Conservation (phyloP, 148 eudicot species). For the Vaccinium darrowii region DNA sequence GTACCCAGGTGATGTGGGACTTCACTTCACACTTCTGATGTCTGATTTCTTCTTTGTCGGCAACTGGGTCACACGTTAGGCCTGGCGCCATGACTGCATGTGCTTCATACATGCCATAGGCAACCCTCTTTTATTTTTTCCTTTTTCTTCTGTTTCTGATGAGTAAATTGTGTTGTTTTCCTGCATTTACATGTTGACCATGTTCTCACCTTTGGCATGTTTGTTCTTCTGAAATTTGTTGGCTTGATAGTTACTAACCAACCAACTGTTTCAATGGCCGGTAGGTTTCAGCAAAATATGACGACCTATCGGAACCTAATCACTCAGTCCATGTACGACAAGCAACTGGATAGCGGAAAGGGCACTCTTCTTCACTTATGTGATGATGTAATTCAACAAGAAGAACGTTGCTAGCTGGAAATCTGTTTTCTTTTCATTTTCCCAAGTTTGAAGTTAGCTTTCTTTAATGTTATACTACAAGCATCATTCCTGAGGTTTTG, state of each 20-base stretch:
- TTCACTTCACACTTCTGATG: background rate
- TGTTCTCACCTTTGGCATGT: background rate
- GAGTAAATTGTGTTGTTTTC: background rate
- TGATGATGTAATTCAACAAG: conserved; percentile 73
- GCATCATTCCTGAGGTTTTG: background rate
- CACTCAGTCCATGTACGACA: conserved; percentile 97
- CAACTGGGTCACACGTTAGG: background rate
- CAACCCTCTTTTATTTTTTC: background rate
- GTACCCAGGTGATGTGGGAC: too few species aligned
- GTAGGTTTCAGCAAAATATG: conserved; percentile 88
- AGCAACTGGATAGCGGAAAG: conserved; percentile 94
- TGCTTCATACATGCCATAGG: background rate
- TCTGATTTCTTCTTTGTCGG: conserved; percentile 5
- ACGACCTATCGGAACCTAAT: conserved; percentile 77
- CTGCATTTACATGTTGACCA: background rate
- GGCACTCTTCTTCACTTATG: conserved; percentile 88
- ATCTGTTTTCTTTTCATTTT: background rate
- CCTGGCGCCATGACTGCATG: background rate
- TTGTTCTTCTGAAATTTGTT: background rate
- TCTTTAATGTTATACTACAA: background rate
- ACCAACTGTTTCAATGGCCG: conserved; percentile 17
- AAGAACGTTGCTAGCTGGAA: conserved; percentile 33
- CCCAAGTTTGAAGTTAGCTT: background rate
- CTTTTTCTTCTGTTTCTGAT: background rate
- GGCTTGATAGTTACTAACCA: background rate